phyloP scores from a whole-genome alignment of 2,329 filamentous ascomycete genomes.

The Lanzia echinophila region DNA sequence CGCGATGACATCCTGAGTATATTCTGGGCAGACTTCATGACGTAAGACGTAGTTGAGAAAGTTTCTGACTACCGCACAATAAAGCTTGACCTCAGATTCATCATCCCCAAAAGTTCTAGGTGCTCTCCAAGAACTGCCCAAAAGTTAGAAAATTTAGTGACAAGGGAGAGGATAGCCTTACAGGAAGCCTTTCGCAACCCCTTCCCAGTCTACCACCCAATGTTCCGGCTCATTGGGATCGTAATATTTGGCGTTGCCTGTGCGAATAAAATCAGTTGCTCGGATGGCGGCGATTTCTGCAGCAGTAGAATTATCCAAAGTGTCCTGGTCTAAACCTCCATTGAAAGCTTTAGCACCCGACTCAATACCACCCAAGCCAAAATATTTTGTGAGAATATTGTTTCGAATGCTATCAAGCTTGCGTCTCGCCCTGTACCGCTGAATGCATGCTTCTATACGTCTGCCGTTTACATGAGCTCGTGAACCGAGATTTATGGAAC shows the following conservation, averaged over 20 bases:
- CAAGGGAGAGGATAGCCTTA: slow-evolving; percentile 37
- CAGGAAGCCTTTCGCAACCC: slow-evolving; percentile 72
- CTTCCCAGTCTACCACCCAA: slow-evolving; percentile 76
- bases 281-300: slow-evolving; percentile 58
- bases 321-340: slow-evolving; percentile 50
- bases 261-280: slow-evolving; percentile 53
- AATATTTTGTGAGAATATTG: slow-evolving; percentile 69
- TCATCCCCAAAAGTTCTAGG: slow-evolving; percentile 51
- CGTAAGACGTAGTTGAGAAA: slow-evolving; percentile 83
- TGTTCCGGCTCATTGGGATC: slow-evolving; percentile 42
- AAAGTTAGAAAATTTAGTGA: slow-evolving; percentile 13
- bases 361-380: slow-evolving; percentile 77
- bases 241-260: slow-evolving; percentile 42
- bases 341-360: slow-evolving; percentile 54
- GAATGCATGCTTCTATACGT: slow-evolving; percentile 79
- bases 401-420: slow-evolving; percentile 60
- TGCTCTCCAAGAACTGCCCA: slow-evolving; percentile 47
- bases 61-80: slow-evolving; percentile 66
- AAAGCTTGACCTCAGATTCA: slow-evolving; percentile 46
- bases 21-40: slow-evolving; percentile 82
- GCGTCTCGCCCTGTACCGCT: slow-evolving; percentile 70
- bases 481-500: background rate
- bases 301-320: slow-evolving; percentile 54
- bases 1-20: slow-evolving; percentile 56
- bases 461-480: slow-evolving; percentile 29